Evolutionary conservation across 176 grass and related monocot genomes (phyloP).

Genomic region (Rhynchospora tenuis): DNA sequence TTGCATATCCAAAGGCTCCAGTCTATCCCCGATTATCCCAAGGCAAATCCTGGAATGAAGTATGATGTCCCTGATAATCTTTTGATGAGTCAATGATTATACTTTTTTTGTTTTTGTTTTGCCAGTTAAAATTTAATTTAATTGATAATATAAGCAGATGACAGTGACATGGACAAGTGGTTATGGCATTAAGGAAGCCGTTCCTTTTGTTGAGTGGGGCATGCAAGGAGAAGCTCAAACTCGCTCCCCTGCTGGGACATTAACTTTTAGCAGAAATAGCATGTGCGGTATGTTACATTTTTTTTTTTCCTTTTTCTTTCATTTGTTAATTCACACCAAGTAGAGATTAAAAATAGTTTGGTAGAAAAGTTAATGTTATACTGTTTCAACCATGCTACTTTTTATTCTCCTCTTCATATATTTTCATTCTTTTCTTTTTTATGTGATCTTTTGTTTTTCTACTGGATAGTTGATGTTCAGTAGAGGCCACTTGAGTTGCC

Average conservation of each 20-base stretch:
- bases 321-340: neutral
- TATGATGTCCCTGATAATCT: conserved; percentile 25
- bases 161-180: conserved; percentile 88
- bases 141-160: conserved; percentile 37
- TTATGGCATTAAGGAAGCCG: conserved; percentile 52
- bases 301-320: neutral
- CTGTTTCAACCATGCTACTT: neutral
- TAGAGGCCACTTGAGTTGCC: neutral
- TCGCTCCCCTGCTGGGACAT: conserved; percentile 63
- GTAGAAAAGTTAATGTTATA: neutral
- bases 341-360: neutral
- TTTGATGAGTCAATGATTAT: neutral
- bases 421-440: neutral
- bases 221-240: conserved; percentile 11
- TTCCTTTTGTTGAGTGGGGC: conserved; percentile 86
- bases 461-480: too few species aligned
- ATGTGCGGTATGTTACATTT: conserved; percentile 55
- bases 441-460: too few species aligned
- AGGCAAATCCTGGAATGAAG: conserved; percentile 74
- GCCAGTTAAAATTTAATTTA: neutral
- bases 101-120: neutral
- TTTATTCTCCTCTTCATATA: neutral
- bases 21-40: conserved; percentile 70
- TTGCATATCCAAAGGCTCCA: conserved; percentile 63
- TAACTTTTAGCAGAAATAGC: conserved; percentile 69